Base-by-base conservation (phyloP, 1,284 basidiomycete species). In the Cystobasidiaceae sp. region DNA sequence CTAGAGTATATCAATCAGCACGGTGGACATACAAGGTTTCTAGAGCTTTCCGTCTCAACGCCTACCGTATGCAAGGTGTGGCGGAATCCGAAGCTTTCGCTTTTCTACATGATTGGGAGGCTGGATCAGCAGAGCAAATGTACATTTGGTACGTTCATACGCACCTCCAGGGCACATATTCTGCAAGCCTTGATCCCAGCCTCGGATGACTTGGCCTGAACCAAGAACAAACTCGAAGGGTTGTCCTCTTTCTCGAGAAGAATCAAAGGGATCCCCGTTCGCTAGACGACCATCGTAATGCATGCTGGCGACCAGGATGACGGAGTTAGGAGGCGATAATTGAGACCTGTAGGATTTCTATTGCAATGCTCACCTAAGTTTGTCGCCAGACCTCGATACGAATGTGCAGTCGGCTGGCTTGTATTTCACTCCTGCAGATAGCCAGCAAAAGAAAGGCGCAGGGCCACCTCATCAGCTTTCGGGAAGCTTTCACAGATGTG, bases 351-450 rank as follows among this genome's bases (percentile, higher is more conserved):
- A 3, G 11, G 21, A 33, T 51, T 15, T 23, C 17, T 11, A 11
- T 25, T n/a, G 23, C 34, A 34, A 54, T 25, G 23, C 28, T 50
- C 48, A 56, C 33, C 54, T 56, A 8, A 25, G 30, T 15, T 41
- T 25, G 37, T 56, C 58, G 48, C 58, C 58, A 8, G 43, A 9
- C 23, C 34, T 28, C 33, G 60, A 28, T 41, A 52, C 54, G 49
- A 62, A 21, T 7, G 34, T 32, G 34, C 60, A 62, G 19, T 25
- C 27, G 15, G 17, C 37, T 13, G 60, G 60, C 27, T 52, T 50
- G 39, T 62, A 43, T 19, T 62, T 62, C 25, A 62, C 60, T 23
- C 60, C 60, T 56, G 41, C n/a, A n/a, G n/a, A n/a, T n/a, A n/a
- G n/a, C n/a, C n/a, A n/a, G n/a, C n/a, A n/a, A n/a, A n/a, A n/a